Percentiles rank a stretch among this genome's conserved stretches.
Conservation (phyloP, 2,329 filamentous ascomycete species). For the Cladosporium phlei region DNA sequence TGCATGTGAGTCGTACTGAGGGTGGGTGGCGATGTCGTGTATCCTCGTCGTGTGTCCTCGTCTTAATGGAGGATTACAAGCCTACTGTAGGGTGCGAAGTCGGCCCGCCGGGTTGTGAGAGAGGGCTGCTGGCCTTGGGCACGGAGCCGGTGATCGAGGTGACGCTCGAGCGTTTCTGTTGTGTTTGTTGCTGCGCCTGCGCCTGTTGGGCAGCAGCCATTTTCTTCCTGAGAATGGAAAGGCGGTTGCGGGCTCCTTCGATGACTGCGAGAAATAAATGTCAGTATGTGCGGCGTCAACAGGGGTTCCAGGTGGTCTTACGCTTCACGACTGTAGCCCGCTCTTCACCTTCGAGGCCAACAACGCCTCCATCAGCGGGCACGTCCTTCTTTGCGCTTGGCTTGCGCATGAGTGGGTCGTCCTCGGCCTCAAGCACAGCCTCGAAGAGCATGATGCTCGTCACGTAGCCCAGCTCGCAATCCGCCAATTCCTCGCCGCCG, state of each 20-base stretch:
- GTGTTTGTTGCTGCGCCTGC: not conserved
- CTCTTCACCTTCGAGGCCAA: constrained; percentile 63
- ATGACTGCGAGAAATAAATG: constrained; percentile 36
- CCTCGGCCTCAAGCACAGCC: constrained; percentile 83
- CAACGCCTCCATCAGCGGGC: constrained; percentile 41
- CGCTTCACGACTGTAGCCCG: constrained; percentile 68
- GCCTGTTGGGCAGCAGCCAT: constrained; percentile 23
- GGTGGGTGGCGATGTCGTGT: too few species aligned
- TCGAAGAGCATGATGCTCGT: constrained; percentile 94
- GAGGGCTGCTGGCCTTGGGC: constrained; percentile 9
- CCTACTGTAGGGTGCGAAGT: too few species aligned
- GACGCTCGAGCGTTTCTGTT: constrained; percentile 9
- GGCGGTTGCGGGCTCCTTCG: constrained; percentile 41
- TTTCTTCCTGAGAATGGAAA: constrained; percentile 43
- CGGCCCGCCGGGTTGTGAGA: constrained; percentile 1
- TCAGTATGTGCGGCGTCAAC: not conserved
- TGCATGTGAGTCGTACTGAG: too few species aligned
- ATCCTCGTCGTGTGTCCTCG: too few species aligned
- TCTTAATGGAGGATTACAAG: too few species aligned
- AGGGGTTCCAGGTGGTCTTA: constrained; percentile 34
- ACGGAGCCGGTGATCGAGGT: constrained; percentile 9
- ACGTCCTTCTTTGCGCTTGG: constrained; percentile 43
- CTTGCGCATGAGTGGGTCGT: constrained; percentile 44
- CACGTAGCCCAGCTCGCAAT: constrained; percentile 87
- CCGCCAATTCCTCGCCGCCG: constrained; percentile 70